phyloP scores from a whole-genome alignment of 1,284 basidiomycete species.

The Leccinum subatratum region DNA sequence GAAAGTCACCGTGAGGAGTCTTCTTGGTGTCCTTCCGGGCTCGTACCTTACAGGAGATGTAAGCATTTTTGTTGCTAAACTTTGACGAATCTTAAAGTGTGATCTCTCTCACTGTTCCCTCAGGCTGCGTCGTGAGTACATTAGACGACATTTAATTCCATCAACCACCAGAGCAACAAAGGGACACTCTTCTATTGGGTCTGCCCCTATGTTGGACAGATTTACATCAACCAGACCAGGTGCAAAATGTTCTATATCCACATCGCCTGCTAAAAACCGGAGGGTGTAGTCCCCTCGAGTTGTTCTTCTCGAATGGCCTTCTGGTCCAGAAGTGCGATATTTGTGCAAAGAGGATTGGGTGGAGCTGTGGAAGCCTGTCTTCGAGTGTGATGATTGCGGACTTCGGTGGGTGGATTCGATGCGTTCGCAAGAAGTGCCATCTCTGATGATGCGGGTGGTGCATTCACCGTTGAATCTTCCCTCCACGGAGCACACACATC shows the following conservation, averaged over 20 bases:
- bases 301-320: constrained; percentile 68
- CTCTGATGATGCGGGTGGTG: constrained; percentile 15
- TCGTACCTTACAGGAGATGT: no score
- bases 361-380: constrained; percentile 77
- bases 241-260: constrained; percentile 42
- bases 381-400: constrained; percentile 84
- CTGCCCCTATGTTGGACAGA: constrained; percentile 64
- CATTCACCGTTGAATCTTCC: constrained; percentile 14
- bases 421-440: constrained; percentile 15
- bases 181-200: constrained; percentile 62
- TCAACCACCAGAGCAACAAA: constrained; percentile 67
- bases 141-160: no score
- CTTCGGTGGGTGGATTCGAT: constrained; percentile 21
- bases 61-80: no score
- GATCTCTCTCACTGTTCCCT: no score
- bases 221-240: constrained; percentile 82
- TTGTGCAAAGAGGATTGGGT: constrained; percentile 76
- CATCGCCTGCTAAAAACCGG: constrained; percentile 32
- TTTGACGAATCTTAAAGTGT: no score
- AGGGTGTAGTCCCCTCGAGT: constrained; percentile 71
- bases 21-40: no score
- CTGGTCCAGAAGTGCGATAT: constrained; percentile 75
- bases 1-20: no score
- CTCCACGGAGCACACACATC: constrained; percentile 63
- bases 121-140: no score